Conservation (phyloP, 495 filamentous ascomycete species). For the Mycothermus thermophilus region DNA sequence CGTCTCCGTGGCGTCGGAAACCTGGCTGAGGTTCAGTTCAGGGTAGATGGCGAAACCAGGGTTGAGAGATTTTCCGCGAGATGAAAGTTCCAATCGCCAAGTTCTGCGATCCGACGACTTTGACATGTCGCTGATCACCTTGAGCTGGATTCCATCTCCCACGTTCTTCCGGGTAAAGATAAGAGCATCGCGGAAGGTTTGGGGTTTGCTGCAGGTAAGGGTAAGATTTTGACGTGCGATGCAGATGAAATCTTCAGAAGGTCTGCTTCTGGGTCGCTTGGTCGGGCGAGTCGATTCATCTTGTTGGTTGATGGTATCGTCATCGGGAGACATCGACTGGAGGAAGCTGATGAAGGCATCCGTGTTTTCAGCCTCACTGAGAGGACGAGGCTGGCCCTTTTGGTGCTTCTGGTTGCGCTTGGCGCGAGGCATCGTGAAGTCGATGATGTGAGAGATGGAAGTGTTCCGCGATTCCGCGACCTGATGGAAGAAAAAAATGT, state of each 20-base stretch:
- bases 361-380: constrained; percentile 2
- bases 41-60: constrained; percentile 4
- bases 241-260: constrained; percentile 7
- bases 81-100: constrained; percentile 6
- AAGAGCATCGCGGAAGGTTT: not conserved
- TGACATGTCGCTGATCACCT: not conserved
- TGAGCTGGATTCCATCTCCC: constrained; percentile 3
- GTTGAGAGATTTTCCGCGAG: constrained; percentile 5
- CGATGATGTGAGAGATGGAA: not conserved
- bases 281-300: constrained; percentile 1
- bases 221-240: constrained; percentile 13
- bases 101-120: not conserved
- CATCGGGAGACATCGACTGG: constrained; percentile 1
- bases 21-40: not conserved
- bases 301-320: not conserved
- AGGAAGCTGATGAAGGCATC: constrained; percentile 10
- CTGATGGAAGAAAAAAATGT: not conserved
- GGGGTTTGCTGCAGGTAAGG: too few relatives aligned
- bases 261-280: constrained; percentile 12
- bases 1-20: not conserved
- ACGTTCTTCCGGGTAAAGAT: constrained; percentile 3
- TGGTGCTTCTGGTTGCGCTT: not conserved
- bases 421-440: constrained; percentile 6
- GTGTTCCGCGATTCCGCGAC: not conserved
- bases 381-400: not conserved